A percentile compares a stretch with the other conserved stretches of the same genome.
Conservation (phyloP, 495 filamentous ascomycete species). For the Aspergillus leporis region DNA sequence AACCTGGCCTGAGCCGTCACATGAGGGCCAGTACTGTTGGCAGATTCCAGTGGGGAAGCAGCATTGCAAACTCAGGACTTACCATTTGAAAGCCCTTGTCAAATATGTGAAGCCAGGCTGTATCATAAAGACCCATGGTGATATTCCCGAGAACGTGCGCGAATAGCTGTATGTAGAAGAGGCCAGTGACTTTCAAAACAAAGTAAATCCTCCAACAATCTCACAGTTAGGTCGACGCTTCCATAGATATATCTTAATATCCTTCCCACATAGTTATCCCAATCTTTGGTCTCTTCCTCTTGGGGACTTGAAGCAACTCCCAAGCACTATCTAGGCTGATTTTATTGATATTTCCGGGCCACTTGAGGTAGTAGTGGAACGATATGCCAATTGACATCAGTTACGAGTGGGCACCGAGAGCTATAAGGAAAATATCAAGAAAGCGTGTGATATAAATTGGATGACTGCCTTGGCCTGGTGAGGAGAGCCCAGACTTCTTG, state of each 20-base stretch:
- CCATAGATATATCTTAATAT: constrained; percentile 4
- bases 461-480: constrained; percentile 11
- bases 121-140: too few relatives aligned
- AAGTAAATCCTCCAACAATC: neutral
- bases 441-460: constrained; percentile 9
- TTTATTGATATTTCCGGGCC: neutral
- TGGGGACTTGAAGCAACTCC: neutral
- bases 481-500: constrained; percentile 3
- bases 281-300: neutral
- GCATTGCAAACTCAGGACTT: too few relatives aligned
- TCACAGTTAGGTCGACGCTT: neutral
- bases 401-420: constrained; percentile 7
- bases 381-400: constrained; percentile 12
- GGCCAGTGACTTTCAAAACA: neutral
- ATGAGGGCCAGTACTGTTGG: too few relatives aligned
- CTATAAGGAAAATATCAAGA: constrained; percentile 15
- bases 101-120: too few relatives aligned
- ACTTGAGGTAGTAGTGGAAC: constrained; percentile 11
- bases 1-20: too few relatives aligned
- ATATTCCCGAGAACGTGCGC: too few relatives aligned
- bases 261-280: constrained; percentile 6
- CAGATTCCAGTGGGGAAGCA: too few relatives aligned
- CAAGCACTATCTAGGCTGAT: neutral
- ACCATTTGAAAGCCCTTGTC: too few relatives aligned
- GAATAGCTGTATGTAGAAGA: too few relatives aligned